phyloP scores from a whole-genome alignment of 805 yeast species.

The Starmera dryadoides region DNA sequence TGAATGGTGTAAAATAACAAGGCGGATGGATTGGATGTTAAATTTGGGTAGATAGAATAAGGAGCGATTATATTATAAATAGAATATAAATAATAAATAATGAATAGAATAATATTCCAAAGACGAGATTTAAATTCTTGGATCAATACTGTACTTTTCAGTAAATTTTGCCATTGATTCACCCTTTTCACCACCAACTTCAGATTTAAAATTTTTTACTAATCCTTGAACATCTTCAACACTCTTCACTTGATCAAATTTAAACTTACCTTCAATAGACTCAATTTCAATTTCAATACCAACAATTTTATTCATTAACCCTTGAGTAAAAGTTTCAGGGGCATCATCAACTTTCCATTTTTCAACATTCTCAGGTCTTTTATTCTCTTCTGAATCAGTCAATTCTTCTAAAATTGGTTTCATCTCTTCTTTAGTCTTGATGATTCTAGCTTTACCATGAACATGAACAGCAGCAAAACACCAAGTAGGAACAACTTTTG shows the following conservation, averaged over 20 bases:
- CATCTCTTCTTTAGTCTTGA: slow-evolving; percentile 35
- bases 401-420: slow-evolving; percentile 35
- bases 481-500: slow-evolving; percentile 68
- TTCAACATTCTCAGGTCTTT: slow-evolving; percentile 22
- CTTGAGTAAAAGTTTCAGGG: slow-evolving; percentile 37
- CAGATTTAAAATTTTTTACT: slow-evolving; percentile 35
- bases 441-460: slow-evolving; percentile 39
- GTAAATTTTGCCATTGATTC: slow-evolving; percentile 9
- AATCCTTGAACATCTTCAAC: slow-evolving; percentile 44
- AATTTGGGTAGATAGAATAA: slow-evolving; percentile 17
- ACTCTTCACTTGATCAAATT: slow-evolving; percentile 46
- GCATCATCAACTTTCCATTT: slow-evolving; percentile 56
- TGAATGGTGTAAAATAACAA: slow-evolving; percentile 37
- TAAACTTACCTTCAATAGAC: slow-evolving; percentile 44
- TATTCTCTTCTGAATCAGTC: slow-evolving; percentile 39
- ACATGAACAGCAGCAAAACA: slow-evolving; percentile 52
- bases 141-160: slow-evolving; percentile 5
- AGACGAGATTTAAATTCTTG: too few relatives aligned
- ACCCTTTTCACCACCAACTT: slow-evolving; percentile 24
- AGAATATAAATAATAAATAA: too few relatives aligned
- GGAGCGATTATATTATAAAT: too few relatives aligned
- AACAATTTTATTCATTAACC: slow-evolving; percentile 40
- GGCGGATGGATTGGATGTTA: slow-evolving; percentile 31
- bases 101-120: too few relatives aligned
- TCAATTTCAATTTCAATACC: slow-evolving; percentile 49